These are phyloP conservation scores for Pisolithus microcarpus DNA, from an alignment of 768 basidiomycete species.

Conservation along the genomic window DNA sequence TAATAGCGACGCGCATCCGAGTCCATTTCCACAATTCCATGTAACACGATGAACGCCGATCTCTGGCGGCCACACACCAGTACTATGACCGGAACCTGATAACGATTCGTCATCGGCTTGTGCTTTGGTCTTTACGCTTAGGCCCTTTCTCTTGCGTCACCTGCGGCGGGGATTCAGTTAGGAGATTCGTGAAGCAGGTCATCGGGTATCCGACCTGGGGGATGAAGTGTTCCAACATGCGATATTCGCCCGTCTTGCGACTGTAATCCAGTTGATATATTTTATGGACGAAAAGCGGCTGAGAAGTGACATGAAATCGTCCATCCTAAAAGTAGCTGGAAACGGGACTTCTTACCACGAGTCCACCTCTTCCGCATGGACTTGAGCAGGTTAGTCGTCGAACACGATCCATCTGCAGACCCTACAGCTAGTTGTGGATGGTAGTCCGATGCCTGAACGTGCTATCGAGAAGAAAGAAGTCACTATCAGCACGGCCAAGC, in stretches of 20 bases:
- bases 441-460: conserved; percentile 67
- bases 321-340: neutral
- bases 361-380: conserved; percentile 63
- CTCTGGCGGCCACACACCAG: conserved; percentile 74
- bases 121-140: conserved; percentile 29
- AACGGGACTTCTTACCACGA: conserved; percentile 48
- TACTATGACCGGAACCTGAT: conserved; percentile 28
- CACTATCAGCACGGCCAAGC: neutral
- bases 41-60: conserved; percentile 69
- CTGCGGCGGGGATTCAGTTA: conserved; percentile 20
- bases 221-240: conserved; percentile 84
- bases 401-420: conserved; percentile 75
- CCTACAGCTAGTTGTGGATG: conserved; percentile 83
- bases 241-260: conserved; percentile 61
- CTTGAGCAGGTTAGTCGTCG: conserved; percentile 64
- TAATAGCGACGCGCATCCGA: conserved; percentile 49
- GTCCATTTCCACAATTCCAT: conserved; percentile 78
- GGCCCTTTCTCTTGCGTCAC: conserved; percentile 37
- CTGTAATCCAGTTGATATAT: conserved; percentile 87
- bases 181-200: neutral
- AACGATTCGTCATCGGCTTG: conserved; percentile 16
- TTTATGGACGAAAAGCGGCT: conserved; percentile 75
- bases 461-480: conserved; percentile 33
- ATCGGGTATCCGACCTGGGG: conserved; percentile 48
- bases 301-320: neutral